phyloP scores from a whole-genome alignment of 176 grass and related monocot species.

The Tuctoria greenei region DNA sequence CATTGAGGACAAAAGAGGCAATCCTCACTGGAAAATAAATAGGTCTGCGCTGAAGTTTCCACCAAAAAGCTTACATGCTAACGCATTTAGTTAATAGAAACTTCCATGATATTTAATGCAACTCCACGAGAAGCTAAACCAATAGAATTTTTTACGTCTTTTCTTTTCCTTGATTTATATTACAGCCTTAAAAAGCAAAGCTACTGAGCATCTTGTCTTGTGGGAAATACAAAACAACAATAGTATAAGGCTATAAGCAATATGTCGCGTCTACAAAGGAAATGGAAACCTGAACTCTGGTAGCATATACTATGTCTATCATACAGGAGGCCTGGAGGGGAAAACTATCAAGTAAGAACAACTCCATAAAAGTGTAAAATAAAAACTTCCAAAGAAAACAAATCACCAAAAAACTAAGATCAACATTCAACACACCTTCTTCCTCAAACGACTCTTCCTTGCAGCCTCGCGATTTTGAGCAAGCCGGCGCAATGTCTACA shows the following conservation, averaged over 20 bases:
- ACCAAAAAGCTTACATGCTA: neutral
- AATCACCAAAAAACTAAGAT: slow-evolving; percentile 36
- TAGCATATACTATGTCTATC: slow-evolving; percentile 1
- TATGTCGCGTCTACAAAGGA: neutral
- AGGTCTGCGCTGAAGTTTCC: neutral
- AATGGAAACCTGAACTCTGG: neutral
- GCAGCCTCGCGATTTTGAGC: slow-evolving; percentile 99
- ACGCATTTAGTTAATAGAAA: slow-evolving; percentile 11
- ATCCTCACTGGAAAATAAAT: slow-evolving; percentile 2
- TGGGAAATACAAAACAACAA: neutral
- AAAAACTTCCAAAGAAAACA: neutral
- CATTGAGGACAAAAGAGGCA: neutral
- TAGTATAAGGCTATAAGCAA: neutral
- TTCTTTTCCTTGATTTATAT: neutral
- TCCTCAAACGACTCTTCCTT: slow-evolving; percentile 96
- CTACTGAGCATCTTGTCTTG: neutral
- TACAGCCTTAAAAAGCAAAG: slow-evolving; percentile 11
- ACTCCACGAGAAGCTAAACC: slow-evolving; percentile 28
- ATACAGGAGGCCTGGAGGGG: neutral
- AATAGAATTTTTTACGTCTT: neutral
- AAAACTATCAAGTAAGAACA: neutral
- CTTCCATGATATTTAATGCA: neutral
- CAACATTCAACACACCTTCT: slow-evolving; percentile 68
- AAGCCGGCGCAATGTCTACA: slow-evolving; percentile 75
- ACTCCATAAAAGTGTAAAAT: neutral